Conservation (phyloP, 306 rosid species). For the Prosopis cineraria region DNA sequence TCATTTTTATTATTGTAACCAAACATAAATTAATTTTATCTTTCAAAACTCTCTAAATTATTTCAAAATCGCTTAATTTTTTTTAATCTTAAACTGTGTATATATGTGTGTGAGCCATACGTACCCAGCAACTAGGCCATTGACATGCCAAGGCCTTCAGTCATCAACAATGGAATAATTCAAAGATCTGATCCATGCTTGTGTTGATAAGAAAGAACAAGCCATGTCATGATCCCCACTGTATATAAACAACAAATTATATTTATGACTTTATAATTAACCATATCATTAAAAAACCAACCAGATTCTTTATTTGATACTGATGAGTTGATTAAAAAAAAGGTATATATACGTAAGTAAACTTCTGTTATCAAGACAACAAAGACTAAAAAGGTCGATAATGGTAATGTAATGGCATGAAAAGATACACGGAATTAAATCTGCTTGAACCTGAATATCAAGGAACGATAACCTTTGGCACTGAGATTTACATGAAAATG, state of each 20-base stretch:
- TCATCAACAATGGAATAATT: constrained; percentile 44
- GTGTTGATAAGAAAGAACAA: constrained; percentile 48
- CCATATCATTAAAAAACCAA: background rate
- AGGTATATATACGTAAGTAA: too few species aligned
- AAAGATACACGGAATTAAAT: background rate
- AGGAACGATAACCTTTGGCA: constrained; percentile 44
- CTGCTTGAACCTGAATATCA: constrained; percentile 52
- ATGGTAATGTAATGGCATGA: background rate
- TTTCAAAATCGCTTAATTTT: too few species aligned
- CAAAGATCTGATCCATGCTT: constrained; percentile 35
- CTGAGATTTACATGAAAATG: constrained; percentile 46
- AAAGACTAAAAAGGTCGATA: background rate
- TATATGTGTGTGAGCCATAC: too few species aligned
- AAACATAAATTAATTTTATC: too few species aligned
- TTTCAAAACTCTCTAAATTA: too few species aligned
- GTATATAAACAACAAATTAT: background rate
- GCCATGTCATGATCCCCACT: constrained; percentile 59
- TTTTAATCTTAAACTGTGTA: too few species aligned
- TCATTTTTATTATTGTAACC: too few species aligned
- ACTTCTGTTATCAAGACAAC: background rate
- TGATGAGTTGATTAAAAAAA: too few species aligned
- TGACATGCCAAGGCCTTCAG: constrained; percentile 50
- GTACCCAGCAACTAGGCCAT: constrained; percentile 44
- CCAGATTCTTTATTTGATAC: too few species aligned
- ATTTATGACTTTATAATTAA: too few species aligned